Percentiles rank a stretch among this genome's conserved stretches.
Conservation (phyloP, 1,284 basidiomycete species). For the Phellopilus nigrolimitatus region DNA sequence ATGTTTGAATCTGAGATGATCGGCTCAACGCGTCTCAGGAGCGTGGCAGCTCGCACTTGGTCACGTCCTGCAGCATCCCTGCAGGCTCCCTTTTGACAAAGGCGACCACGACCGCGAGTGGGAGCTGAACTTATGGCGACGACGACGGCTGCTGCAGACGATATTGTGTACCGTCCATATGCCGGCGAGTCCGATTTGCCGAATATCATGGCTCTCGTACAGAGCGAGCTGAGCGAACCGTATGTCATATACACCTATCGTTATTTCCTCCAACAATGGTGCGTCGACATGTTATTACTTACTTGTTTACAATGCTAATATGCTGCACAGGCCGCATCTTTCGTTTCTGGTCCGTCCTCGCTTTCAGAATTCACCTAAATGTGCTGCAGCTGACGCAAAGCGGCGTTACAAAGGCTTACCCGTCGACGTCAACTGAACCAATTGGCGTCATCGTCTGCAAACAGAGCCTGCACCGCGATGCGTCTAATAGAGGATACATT, state of each 20-base stretch:
- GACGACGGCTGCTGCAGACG: conserved; percentile 2
- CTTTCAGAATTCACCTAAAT: not conserved
- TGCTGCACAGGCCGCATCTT: conserved; percentile 76
- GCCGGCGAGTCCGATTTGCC: conserved; percentile 35
- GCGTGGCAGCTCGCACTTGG: not conserved
- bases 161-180: conserved; percentile 32
- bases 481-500: conserved; percentile 88
- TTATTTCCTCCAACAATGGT: conserved; percentile 56
- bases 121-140: not conserved
- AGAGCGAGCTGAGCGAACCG: conserved; percentile 50
- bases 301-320: not conserved
- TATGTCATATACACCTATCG: conserved; percentile 50
- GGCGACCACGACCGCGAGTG: not conserved
- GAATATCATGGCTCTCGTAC: conserved; percentile 39
- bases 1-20: not conserved
- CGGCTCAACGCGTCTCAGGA: not conserved
- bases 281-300: conserved; percentile 18
- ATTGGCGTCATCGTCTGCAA: conserved; percentile 96
- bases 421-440: conserved; percentile 48
- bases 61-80: not conserved
- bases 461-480: conserved; percentile 79
- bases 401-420: no score
- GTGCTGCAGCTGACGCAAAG: no score
- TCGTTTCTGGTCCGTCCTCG: conserved; percentile 74
- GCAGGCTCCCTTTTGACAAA: not conserved